Evolutionary conservation across 2,329 filamentous ascomycete species (phyloP).

Genomic region (Exophiala spinifera): DNA sequence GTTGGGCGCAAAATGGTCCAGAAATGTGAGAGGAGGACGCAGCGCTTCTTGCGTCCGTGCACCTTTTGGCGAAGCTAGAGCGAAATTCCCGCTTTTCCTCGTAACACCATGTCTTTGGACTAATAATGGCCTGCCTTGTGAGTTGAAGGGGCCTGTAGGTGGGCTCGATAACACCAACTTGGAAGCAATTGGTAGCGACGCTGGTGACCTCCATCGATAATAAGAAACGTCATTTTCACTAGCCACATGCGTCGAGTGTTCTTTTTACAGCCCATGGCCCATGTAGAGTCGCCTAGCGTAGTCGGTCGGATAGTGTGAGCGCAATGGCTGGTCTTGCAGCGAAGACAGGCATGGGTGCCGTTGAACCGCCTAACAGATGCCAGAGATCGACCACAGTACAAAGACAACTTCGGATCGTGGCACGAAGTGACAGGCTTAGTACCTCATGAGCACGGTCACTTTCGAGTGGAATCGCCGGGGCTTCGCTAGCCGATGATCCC

Average conservation of each 20-base stretch:
- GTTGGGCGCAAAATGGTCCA: constrained; percentile 1
- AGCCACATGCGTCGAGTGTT: no score
- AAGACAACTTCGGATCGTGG: neutral
- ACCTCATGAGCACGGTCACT: neutral
- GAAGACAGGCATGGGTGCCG: no score
- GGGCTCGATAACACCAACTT: neutral
- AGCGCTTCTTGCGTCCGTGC: neutral
- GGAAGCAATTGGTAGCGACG: neutral
- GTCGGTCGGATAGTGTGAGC: neutral
- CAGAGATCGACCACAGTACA: no score
- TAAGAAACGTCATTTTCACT: no score
- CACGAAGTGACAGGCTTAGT: neutral
- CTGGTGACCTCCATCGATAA: no score
- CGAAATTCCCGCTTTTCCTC: neutral
- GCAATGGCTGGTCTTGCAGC: neutral
- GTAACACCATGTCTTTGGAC: neutral
- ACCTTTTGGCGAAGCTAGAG: constrained; percentile 1
- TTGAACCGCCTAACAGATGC: no score
- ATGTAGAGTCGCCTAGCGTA: no score
- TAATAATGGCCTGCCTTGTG: neutral
- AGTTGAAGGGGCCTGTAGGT: neutral
- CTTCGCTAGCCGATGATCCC: neutral
- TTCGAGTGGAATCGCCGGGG: neutral
- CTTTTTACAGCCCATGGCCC: no score
- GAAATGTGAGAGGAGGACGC: neutral